Evolutionary conservation across 2,329 filamentous ascomycete genomes (phyloP), one percentile per base, ranked within the genome.

Genomic region (Huntiella savannae): DNA sequence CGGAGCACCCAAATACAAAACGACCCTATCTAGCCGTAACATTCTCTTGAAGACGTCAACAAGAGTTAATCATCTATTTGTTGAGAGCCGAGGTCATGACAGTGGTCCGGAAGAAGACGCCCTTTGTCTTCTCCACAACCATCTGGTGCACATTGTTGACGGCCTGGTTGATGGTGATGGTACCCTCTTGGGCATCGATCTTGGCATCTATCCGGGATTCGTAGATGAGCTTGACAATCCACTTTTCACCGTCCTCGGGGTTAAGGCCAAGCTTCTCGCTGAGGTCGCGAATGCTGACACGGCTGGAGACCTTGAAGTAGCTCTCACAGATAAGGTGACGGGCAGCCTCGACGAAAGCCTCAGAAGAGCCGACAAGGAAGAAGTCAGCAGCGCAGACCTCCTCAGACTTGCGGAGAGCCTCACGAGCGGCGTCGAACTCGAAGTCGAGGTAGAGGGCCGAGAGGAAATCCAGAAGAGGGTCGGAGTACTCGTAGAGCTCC

Each of bases 261-360:
- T 82, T 85, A 53, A 98, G 73, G 54, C 88, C 91, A 50, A 98
- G 77, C 61, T 91, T 83, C 53, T 78, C 81, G 53, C 86, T 94
- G 50, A 98, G 75, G 57, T 96, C 91, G 74, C 87, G 86, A 63
- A 98, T 96, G 63, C 96, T 88, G 61, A 98, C 98, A 56, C 88
- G 76, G 61, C 93, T 86, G 65, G 96, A 92, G 62, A 98, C 98
- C 76, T 96, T 96, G 83, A 91, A 98, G 74, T 98, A 98, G 63
- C 79, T 86, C 71, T 98, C 91, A 46, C 88, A 96, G 62, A 98
- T 96, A 51, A 98, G 71, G 70, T 98, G 91, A 59, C 91, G 75
- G 35, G 91, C 91, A 42, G 85, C 80, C 59, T 96, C 88, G 53
- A 98, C 84, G 60, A 98, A 98, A 37, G 77, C 71, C 56, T 96